Conservation (phyloP, 768 basidiomycete species). For the Tylopilus balloui region DNA sequence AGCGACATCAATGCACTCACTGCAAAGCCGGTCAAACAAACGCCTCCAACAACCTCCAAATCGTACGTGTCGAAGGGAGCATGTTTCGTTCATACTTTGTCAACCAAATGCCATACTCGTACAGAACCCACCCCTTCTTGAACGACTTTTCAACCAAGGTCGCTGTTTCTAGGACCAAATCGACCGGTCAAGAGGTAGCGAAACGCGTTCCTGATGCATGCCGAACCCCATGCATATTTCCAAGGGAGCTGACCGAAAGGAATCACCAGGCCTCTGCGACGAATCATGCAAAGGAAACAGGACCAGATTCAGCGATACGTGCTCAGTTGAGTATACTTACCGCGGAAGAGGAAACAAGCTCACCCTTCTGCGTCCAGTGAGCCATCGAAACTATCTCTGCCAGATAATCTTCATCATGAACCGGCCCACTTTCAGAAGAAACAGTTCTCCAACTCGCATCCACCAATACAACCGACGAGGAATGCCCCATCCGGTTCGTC, state of each 20-base stretch:
- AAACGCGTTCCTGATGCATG: neutral
- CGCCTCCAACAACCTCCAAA: slow-evolving; percentile 2
- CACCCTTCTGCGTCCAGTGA: slow-evolving; percentile 5
- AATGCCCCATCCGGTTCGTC: slow-evolving; percentile 2
- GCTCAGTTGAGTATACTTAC: slow-evolving; percentile 12
- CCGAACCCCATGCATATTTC: neutral
- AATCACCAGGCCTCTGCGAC: neutral
- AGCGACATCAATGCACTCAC: slow-evolving; percentile 14
- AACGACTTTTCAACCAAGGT: slow-evolving; percentile 13
- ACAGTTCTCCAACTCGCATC: neutral
- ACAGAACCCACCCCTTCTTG: slow-evolving; percentile 20
- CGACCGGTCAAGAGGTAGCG: neutral
- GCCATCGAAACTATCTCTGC: neutral
- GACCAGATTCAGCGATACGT: neutral
- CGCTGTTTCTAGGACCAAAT: neutral
- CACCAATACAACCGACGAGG: neutral
- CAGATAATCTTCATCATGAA: neutral
- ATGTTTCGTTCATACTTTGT: slow-evolving; percentile 10
- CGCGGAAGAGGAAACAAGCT: neutral
- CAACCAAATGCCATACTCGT: slow-evolving; percentile 1
- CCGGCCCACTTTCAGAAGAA: neutral
- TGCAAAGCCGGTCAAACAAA: slow-evolving; percentile 22
- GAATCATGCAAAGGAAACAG: neutral
- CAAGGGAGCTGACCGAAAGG: neutral
- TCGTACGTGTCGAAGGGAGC: slow-evolving; percentile 15